Evolutionary conservation across 148 eudicot genomes (phyloP), one percentile per base, ranked within the genome.

Genomic region (Rhododendron ferrugineum): DNA sequence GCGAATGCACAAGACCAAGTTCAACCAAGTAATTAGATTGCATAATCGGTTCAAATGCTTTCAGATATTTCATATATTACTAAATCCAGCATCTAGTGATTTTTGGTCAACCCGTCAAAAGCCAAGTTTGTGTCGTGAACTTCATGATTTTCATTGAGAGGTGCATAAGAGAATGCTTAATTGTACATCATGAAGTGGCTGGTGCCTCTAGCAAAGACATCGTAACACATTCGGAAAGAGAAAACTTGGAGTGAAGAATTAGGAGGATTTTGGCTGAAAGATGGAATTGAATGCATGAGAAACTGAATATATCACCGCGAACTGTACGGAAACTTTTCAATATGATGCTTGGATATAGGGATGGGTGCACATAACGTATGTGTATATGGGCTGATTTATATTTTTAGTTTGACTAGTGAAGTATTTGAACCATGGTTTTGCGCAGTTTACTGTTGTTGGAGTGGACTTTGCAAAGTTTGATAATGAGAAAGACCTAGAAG

Each of bases 401-500:
- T 62, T 81, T 81, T 0, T 64, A 64, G 26, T 23, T 64, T 64
- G 70, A 22, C 20, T 22, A 16, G 36, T 20, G 1, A 50, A 52
- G 7, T 54, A 46, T 34, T 54, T 32, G 11, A 81, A 23, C 16
- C 44, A 11, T 64, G 81, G 34, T 85, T 85, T n/a, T 84, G 28
- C 84, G 86, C 94, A 96, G 99, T 95, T 96, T 87, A 91, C 91
- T 86, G 98, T 96, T 82, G 82, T 96, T 84, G 98, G 99, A 87
- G 98, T 96, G 58, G 98, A 96, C 85, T 96, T 98, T 80, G 99
- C 99, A 34, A 96, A 96, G 88, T 96, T 96, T 89, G 99, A 96
- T 88, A 96, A 96, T 83, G 99, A 96, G 93, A 96, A 94, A 88
- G 99, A 95, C 89, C 89, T 90, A 82, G 96, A 95, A 88, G 96